Conservation (phyloP, 2,329 filamentous ascomycete genomes). For the Venturia aucupariae region DNA sequence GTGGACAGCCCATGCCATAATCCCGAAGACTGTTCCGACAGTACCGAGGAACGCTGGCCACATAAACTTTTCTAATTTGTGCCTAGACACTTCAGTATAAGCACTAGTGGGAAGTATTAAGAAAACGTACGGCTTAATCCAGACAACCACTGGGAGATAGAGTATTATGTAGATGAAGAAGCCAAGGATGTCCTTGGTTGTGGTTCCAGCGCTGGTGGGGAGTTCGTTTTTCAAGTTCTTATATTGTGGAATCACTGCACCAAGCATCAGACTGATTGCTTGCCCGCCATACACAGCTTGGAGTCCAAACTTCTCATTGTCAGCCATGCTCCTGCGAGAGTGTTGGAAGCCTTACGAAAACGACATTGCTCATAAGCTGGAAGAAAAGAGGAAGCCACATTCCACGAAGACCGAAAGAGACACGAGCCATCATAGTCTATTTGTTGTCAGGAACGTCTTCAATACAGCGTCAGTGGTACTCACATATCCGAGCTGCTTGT, state of each 20-base stretch:
- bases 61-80: conserved; percentile 6
- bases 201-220: not conserved
- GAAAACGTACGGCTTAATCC: not conserved
- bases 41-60: conserved; percentile 3
- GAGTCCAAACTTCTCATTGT: not conserved
- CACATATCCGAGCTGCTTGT: conserved; percentile 4
- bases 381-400: conserved; percentile 6
- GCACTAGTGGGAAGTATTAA: no score
- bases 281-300: not conserved
- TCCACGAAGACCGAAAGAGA: conserved; percentile 7
- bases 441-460: not conserved
- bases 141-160: not conserved
- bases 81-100: no score
- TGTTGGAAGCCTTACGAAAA: not conserved
- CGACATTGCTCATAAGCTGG: not conserved
- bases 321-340: not conserved
- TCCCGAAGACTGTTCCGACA: not conserved
- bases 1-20: not conserved
- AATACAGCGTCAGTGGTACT: not conserved
- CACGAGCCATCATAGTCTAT: conserved; percentile 9
- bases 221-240: not conserved
- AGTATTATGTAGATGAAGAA: conserved; percentile 7
- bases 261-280: not conserved
- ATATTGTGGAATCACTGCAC: not conserved
- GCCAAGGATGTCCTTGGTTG: not conserved